phyloP scores from a whole-genome alignment of 2,329 filamentous ascomycete genomes.

The Emmonsia crescens region DNA sequence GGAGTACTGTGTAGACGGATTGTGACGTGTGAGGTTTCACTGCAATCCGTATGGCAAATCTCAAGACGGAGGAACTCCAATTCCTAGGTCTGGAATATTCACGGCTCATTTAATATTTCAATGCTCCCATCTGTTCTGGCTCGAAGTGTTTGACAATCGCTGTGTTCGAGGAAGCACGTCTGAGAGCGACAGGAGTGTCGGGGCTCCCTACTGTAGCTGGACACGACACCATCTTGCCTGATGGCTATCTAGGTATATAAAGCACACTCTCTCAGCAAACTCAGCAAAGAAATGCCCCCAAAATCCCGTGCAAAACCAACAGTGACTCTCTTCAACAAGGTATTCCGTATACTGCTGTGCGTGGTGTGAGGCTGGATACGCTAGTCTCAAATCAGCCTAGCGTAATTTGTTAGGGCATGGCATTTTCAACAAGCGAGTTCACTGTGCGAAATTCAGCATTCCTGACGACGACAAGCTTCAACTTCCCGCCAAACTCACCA shows the following conservation, averaged over 20 bases:
- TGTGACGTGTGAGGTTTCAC: background rate
- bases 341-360: too few species aligned
- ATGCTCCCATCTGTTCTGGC: background rate
- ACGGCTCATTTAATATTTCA: background rate
- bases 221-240: background rate
- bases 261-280: background rate
- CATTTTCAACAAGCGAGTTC: conserved; percentile 34
- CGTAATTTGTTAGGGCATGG: conserved; percentile 25
- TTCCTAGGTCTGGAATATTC: background rate
- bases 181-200: background rate
- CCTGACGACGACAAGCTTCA: conserved; percentile 13
- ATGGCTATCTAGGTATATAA: too few species aligned
- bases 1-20: background rate
- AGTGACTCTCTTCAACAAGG: too few species aligned
- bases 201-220: background rate
- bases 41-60: background rate
- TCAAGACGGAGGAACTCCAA: background rate
- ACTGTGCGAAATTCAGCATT: conserved; percentile 36
- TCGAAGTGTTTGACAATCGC: background rate
- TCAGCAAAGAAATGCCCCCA: background rate
- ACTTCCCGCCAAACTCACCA: conserved; percentile 22
- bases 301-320: background rate
- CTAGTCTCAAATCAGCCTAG: conserved; percentile 23
- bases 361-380: background rate
- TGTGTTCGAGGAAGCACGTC: background rate